phyloP scores from a whole-genome alignment of 495 filamentous ascomycete genomes.

The Cercophora newfieldiana region DNA sequence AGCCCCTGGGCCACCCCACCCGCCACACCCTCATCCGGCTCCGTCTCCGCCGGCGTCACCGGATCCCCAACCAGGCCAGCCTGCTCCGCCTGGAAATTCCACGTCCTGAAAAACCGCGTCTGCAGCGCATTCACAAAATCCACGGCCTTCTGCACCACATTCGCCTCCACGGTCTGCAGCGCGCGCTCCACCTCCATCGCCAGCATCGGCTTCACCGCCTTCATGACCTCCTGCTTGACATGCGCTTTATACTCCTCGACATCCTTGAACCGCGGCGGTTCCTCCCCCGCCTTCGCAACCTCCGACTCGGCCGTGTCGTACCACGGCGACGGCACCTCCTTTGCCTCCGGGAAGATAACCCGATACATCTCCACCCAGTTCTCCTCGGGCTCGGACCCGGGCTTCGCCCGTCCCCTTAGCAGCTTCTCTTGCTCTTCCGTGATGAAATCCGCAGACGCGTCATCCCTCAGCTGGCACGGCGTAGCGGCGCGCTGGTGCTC shows the following conservation, averaged over 20 bases:
- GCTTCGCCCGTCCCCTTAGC: slow-evolving; percentile 27
- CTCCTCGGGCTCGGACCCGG: slow-evolving; percentile 23
- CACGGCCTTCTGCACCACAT: slow-evolving; percentile 20
- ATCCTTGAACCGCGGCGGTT: slow-evolving; percentile 13
- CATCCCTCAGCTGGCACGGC: slow-evolving; percentile 31
- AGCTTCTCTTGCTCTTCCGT: slow-evolving; percentile 33
- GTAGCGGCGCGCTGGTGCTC: slow-evolving; percentile 40
- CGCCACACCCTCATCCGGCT: neutral
- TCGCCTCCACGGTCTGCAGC: slow-evolving; percentile 20
- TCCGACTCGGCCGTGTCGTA: slow-evolving; percentile 17
- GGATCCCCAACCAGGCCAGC: neutral
- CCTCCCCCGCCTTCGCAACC: neutral
- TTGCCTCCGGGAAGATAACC: slow-evolving; percentile 27
- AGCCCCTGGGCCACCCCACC: neutral
- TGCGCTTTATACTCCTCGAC: slow-evolving; percentile 24
- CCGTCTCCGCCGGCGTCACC: neutral
- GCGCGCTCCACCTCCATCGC: slow-evolving; percentile 28
- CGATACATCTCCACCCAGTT: slow-evolving; percentile 37
- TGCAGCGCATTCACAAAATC: slow-evolving; percentile 25
- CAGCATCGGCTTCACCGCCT: slow-evolving; percentile 20
- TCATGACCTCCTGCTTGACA: slow-evolving; percentile 24
- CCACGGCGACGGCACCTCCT: slow-evolving; percentile 32
- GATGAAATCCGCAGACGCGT: slow-evolving; percentile 23
- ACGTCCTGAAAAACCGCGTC: slow-evolving; percentile 22
- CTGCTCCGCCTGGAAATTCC: slow-evolving; percentile 23